These are phyloP conservation scores for Rhytidhysteron rufulum DNA, from an alignment of 2,329 filamentous ascomycete species.

Conservation along the genomic window DNA sequence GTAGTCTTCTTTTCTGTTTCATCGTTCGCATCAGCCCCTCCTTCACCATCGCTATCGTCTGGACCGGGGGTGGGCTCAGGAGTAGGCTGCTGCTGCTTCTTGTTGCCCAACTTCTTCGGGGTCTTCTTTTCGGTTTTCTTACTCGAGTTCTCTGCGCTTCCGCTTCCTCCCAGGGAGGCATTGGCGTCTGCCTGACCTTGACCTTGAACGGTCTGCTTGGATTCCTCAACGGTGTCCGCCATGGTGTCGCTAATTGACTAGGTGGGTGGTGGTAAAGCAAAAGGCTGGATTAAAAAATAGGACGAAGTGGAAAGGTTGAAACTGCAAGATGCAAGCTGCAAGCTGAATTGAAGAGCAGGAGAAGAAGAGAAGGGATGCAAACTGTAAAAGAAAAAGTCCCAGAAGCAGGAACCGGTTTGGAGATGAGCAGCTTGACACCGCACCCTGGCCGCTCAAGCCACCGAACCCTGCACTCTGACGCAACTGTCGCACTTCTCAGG, in stretches of 20 bases:
- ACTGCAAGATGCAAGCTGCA: constrained; percentile 9
- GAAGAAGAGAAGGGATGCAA: constrained; percentile 20
- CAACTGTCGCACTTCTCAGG: constrained; percentile 29
- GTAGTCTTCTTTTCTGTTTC: constrained; percentile 35
- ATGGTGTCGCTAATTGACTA: constrained; percentile 16
- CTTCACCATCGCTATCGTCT: constrained; percentile 41
- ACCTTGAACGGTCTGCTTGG: constrained; percentile 32
- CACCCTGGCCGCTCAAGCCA: constrained; percentile 32
- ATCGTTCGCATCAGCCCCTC: constrained; percentile 35
- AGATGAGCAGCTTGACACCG: constrained; percentile 21
- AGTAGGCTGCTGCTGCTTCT: constrained; percentile 43
- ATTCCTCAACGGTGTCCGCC: constrained; percentile 37
- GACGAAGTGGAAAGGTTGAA: neutral
- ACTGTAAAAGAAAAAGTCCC: constrained; percentile 28
- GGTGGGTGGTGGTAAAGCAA: neutral
- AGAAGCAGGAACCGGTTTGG: constrained; percentile 35
- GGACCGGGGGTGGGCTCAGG: constrained; percentile 46
- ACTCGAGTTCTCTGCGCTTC: constrained; percentile 37
- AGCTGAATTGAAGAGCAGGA: constrained; percentile 13
- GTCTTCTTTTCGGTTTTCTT: constrained; percentile 46
- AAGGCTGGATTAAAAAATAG: constrained; percentile 1
- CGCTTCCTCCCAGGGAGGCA: constrained; percentile 33
- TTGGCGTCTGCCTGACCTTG: constrained; percentile 36
- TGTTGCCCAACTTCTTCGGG: constrained; percentile 48
- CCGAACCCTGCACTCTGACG: constrained; percentile 33